phyloP scores from a whole-genome alignment of 495 filamentous ascomycete genomes.

The Penicillium silybi region DNA sequence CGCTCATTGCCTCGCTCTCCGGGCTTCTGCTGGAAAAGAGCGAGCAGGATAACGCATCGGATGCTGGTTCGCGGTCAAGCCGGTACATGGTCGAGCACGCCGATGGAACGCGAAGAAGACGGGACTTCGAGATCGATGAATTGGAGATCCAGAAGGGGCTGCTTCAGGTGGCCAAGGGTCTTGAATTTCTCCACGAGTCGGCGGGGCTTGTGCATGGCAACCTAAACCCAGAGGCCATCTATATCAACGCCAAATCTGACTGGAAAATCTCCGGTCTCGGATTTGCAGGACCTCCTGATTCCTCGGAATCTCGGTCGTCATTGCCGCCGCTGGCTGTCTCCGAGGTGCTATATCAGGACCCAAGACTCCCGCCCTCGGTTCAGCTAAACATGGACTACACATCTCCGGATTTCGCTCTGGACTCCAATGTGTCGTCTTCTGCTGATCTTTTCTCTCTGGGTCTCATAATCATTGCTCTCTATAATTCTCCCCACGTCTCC shows the following conservation, averaged over 20 bases:
- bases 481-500: constrained; percentile 87
- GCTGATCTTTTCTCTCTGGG: constrained; percentile 93
- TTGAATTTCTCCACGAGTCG: constrained; percentile 96
- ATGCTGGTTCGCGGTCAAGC: constrained; percentile 62
- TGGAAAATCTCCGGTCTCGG: constrained; percentile 95
- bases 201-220: constrained; percentile 92
- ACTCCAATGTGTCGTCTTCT: constrained; percentile 72
- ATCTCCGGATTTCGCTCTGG: constrained; percentile 88
- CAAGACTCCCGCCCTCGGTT: constrained; percentile 75
- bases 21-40: constrained; percentile 84
- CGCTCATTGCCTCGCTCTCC: constrained; percentile 81
- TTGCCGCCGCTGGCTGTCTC: constrained; percentile 73
- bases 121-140: constrained; percentile 94
- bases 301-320: constrained; percentile 62
- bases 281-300: constrained; percentile 77
- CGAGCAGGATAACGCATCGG: constrained; percentile 64
- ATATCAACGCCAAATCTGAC: constrained; percentile 94
- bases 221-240: constrained; percentile 90
- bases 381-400: constrained; percentile 91
- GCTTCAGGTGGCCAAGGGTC: constrained; percentile 85
- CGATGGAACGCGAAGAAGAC: constrained; percentile 65
- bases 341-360: constrained; percentile 79
- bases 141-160: constrained; percentile 96
- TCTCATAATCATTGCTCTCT: constrained; percentile 80
- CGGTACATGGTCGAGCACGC: constrained; percentile 80